Evolutionary conservation across 192 early-diverging fungal genomes (phyloP).

Genomic region (Glomus cerebriforme): DNA sequence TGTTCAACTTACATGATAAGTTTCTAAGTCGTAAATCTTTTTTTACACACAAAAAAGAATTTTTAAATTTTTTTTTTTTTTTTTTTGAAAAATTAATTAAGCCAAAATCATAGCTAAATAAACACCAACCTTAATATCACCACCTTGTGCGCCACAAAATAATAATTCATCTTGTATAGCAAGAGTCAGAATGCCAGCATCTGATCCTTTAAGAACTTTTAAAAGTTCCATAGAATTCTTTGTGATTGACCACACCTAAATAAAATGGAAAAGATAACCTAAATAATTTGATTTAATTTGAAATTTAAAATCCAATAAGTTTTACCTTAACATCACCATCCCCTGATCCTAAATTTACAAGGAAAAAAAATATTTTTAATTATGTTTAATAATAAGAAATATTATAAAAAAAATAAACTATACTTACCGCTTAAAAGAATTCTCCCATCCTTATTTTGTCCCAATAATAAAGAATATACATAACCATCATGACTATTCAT

Average conservation of each 20-base stretch:
- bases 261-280: neutral
- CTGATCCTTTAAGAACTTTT: conserved; percentile 40
- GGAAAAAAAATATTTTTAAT: neutral
- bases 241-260: conserved; percentile 24
- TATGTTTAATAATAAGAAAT: neutral
- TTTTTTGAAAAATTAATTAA: neutral
- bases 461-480: conserved; percentile 64
- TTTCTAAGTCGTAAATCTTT: conserved; percentile 77
- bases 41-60: neutral
- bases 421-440: conserved; percentile 50
- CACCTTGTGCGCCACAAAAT: conserved; percentile 75
- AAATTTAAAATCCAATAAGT: neutral
- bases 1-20: conserved; percentile 46
- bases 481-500: conserved; percentile 75
- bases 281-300: neutral
- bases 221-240: conserved; percentile 40
- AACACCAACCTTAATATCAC: conserved; percentile 56
- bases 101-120: neutral
- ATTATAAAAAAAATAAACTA: neutral
- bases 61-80: neutral
- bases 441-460: conserved; percentile 53
- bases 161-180: conserved; percentile 69
- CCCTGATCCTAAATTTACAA: conserved; percentile 56
- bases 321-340: conserved; percentile 66
- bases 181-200: conserved; percentile 62